These are phyloP conservation scores for Coniochaeta hoffmannii DNA, from an alignment of 2,329 filamentous ascomycete species.

Conservation along the genomic window DNA sequence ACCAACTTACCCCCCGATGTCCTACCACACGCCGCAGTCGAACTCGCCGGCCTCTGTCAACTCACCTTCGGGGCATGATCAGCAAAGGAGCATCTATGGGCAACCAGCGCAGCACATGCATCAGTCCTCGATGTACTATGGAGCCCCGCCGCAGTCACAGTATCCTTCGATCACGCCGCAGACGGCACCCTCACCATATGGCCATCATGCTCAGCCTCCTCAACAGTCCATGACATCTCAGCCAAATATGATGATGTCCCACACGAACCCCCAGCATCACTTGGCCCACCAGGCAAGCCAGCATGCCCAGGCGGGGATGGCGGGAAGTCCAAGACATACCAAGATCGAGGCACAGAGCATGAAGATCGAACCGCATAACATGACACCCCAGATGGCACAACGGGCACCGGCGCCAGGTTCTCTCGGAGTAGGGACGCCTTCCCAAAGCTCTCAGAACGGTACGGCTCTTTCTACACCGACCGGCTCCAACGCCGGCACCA, in stretches of 20 bases:
- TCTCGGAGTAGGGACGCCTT: conserved; percentile 30
- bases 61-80: conserved; percentile 82
- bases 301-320: conserved; percentile 47
- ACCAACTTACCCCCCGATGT: conserved; percentile 78
- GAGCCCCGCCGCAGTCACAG: conserved; percentile 43
- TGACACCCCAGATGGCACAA: conserved; percentile 51
- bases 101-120: conserved; percentile 72
- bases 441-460: conserved; percentile 29
- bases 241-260: conserved; percentile 60
- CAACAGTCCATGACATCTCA: conserved; percentile 57
- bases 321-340: conserved; percentile 51
- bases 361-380: conserved; percentile 29
- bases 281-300: conserved; percentile 53
- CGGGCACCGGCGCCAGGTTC: conserved; percentile 44
- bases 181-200: conserved; percentile 51
- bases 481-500: conserved; percentile 47
- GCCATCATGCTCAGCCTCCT: conserved; percentile 44
- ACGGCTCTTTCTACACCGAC: conserved; percentile 36
- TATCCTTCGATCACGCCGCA: conserved; percentile 62
- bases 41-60: conserved; percentile 91
- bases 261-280: conserved; percentile 47
- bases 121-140: conserved; percentile 74
- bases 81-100: conserved; percentile 79
- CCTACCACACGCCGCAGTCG: conserved; percentile 89
- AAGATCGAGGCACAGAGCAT: conserved; percentile 56